Base-by-base conservation (phyloP, 225 moss, liverwort and hornwort species). In the Neckera pumila region DNA sequence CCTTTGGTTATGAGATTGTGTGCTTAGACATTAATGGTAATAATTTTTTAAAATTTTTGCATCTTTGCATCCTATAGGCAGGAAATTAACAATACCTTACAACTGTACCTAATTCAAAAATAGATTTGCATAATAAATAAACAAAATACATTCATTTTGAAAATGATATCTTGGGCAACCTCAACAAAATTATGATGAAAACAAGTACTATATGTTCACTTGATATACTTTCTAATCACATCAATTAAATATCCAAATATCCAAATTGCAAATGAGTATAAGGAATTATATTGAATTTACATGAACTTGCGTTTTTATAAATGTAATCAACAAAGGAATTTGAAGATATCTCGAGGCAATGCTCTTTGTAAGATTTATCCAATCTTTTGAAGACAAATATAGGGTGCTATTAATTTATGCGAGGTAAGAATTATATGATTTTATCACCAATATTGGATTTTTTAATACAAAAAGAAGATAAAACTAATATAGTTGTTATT, bases 231-330 rank as follows among this genome's bases (percentile, higher is more conserved):
- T 40, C 25, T 70, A 70, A 25, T 40, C 7, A 69, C 8, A 25
- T 70, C 14, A 38, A 22, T 25, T 14, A 14, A 40, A 40, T 40
- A 2, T 70, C 25, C 8, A 14, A 40, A 40, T 40, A 2, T 70
- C 25, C 8, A 25, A 40, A 40, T 70, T 70, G 8, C 40, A 70
- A 40, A 8, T 70, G 5, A 14, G 14, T 40, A 3, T 23, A 13
- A 14, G 1, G 0, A 70, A 25, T 7, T 23, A 70, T 25, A 0
- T 0, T 1, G 0, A 70, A 40, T 13, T 12, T 4, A 70, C 3
- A 40, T 25, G 8, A 70, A 40, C 0, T 0, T 14, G 25, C 0
- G 3, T 2, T 25, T 23, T 8, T 70, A 40, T 70, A 8, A 40
- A 70, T 70, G 14, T 8, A n/a, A 70, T 40, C 23, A 40, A 8